Base-by-base conservation (phyloP, 805 yeast genomes). In the Huiozyma naganishii region DNA sequence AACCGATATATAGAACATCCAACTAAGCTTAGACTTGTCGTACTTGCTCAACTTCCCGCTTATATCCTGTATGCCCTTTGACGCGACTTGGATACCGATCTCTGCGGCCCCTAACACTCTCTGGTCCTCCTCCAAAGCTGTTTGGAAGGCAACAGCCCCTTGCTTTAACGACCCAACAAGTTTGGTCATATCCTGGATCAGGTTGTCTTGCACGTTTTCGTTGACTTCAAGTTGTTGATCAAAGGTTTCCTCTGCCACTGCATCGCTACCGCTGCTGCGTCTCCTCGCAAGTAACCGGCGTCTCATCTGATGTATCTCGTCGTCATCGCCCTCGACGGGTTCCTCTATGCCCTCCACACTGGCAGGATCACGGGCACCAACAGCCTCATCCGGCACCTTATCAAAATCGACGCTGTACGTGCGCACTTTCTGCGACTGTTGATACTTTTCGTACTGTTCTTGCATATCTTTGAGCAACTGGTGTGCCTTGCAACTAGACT, bases 81-180 rank as follows among this genome's bases (percentile, higher is more conserved):
- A 59, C 2, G 72, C 67, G 1, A 61, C 63, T 36, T 65, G 66
- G 5, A 69, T 48, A 7, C 72, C 72, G 10, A 64, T 58, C 45
- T 67, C 71, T 1, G 72, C 70, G 5, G 72, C 71, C 17, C 62
- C 59, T 8, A 69, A 37, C 1, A 66, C 62, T 37, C 62, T 65
- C 35, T 60, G 51, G 45, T 67, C 72, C 40, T 67, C 64, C 13
- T 63, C 59, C 35, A 69, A 46, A 17, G 68, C 69, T 38, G 56
- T 58, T 46, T 65, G 66, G 45, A 69, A 69, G 3, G 68, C 70
- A 34, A 61, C 53, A 0, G 72, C 71, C 37, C 69, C 71, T 28
- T 61, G 62, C 48, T 57, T 67, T 33, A 69, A 51, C 12, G 64
- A 62, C 6, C 56, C 52, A 1, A 67, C 61, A n/a, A 67, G 55